Evolutionary conservation across 441 rosid genomes (phyloP), one percentile per base, ranked within the genome.

Genomic region (Viola pubescens): DNA sequence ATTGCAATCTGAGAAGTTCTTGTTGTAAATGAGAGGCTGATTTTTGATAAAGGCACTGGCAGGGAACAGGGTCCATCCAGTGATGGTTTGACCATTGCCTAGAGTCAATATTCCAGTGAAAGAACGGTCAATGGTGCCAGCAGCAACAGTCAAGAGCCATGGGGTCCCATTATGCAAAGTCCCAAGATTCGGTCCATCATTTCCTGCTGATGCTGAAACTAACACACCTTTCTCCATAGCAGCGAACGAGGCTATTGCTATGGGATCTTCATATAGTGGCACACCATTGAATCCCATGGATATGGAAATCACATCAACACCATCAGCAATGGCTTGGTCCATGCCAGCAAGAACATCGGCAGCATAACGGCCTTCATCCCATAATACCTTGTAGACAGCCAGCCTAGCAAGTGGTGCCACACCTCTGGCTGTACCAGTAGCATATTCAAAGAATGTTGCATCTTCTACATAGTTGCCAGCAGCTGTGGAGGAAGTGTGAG

Each of bases 171-270:
- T 82, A 58, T 76, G 79, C 68, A 80, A 52, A n/a, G 49, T 68
- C 26, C 77, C 78, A 4, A 60, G 59, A 7, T 0, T 2, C 10
- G 76, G 73, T 6, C 83, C 82, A 0, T 0, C 38, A 57, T 82
- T 82, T 62, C 88, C 88, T 6, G 85, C 85, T 5, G 88, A 63
- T 39, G 81, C 64, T 14, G 80, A 75, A 62, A 82, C 85, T 1
- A 73, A 0, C 48, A 80, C 73, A 0, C 77, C 75, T 53, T 75
- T 76, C 73, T 80, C 83, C 71, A 78, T 69, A 0, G 88, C 88
- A 1, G 79, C 80, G 41, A 82, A 80, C 5, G 85, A 70, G 44
- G 85, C 82, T n/a, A 82, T 69, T 37, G 85, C 83, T 3, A 82
- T 54, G 5, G 81, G 82, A 63, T 82, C 81, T 41, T 76, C 69